A percentile compares a stretch with the other conserved stretches of the same genome.
Evolutionary conservation across 2,329 filamentous ascomycete species (phyloP).

Genomic region (Microdochium trichocladiopsis): DNA sequence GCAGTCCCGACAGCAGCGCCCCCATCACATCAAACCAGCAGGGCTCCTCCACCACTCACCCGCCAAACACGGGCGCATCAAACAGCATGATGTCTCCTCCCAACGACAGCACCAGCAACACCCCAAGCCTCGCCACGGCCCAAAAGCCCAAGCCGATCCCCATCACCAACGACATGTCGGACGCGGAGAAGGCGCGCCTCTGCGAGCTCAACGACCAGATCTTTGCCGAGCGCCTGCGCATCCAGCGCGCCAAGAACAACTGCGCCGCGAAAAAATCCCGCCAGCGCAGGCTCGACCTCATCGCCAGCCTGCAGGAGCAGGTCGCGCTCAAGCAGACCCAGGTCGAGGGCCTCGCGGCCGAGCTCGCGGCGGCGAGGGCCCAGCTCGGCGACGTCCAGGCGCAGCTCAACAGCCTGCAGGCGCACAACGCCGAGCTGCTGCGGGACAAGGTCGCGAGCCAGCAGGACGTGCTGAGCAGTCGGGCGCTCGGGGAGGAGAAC

Average conservation of each 20-base stretch:
- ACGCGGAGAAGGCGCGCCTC: background rate
- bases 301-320: background rate
- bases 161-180: background rate
- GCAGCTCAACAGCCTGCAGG: constrained; percentile 9
- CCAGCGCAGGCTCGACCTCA: constrained; percentile 9
- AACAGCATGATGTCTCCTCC: background rate
- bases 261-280: constrained; percentile 28
- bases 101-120: background rate
- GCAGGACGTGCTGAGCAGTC: constrained; percentile 9
- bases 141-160: background rate
- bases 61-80: background rate
- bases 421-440: constrained; percentile 14
- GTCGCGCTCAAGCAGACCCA: background rate
- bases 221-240: background rate
- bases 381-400: constrained; percentile 8
- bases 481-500: background rate
- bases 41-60: background rate
- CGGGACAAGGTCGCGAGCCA: constrained; percentile 5
- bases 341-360: background rate
- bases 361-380: constrained; percentile 15
- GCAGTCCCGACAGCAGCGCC: background rate
- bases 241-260: constrained; percentile 20
- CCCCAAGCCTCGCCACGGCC: background rate
- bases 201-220: background rate
- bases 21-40: background rate